These are phyloP conservation scores for Hortaea sp. DNA, from an alignment of 2,329 filamentous ascomycete species.

Conservation along the genomic window DNA sequence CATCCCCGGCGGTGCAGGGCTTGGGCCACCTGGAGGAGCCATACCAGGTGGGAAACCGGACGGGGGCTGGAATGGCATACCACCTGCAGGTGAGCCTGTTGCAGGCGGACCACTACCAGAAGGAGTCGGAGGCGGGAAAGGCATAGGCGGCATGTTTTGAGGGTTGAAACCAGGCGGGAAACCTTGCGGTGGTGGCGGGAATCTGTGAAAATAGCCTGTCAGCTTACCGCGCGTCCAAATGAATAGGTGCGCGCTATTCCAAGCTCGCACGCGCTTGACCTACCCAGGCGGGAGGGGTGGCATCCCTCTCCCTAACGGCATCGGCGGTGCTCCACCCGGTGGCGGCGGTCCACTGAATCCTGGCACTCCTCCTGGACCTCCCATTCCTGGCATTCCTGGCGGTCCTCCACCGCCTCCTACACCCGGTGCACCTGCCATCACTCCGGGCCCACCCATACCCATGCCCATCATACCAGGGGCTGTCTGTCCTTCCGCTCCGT, in stretches of 20 bases:
- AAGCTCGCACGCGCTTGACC: not conserved
- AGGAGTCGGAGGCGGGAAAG: constrained; percentile 1
- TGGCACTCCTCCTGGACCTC: constrained; percentile 14
- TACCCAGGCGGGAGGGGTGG: constrained; percentile 9
- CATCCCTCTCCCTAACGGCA: constrained; percentile 2
- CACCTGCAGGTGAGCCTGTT: constrained; percentile 8
- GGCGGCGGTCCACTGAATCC: constrained; percentile 1
- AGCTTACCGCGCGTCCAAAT: not conserved
- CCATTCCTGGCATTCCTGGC: constrained; percentile 15
- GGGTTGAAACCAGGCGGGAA: constrained; percentile 5
- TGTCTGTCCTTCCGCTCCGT: constrained; percentile 85
- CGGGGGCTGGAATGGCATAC: constrained; percentile 15
- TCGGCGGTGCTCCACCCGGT: constrained; percentile 1
- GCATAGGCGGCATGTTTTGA: constrained; percentile 2
- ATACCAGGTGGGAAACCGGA: constrained; percentile 8
- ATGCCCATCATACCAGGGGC: constrained; percentile 29
- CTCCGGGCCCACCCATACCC: not conserved
- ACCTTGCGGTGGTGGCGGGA: constrained; percentile 2
- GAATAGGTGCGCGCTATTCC: not conserved
- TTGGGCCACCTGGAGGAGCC: constrained; percentile 11
- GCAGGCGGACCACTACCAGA: not conserved
- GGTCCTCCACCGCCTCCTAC: constrained; percentile 24
- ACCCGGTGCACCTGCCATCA: constrained; percentile 11
- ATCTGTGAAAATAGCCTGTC: not conserved
- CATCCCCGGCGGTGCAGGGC: constrained; percentile 9